These are phyloP conservation scores for Neurospora intermedia DNA, from an alignment of 495 filamentous ascomycete species.

Conservation along the genomic window DNA sequence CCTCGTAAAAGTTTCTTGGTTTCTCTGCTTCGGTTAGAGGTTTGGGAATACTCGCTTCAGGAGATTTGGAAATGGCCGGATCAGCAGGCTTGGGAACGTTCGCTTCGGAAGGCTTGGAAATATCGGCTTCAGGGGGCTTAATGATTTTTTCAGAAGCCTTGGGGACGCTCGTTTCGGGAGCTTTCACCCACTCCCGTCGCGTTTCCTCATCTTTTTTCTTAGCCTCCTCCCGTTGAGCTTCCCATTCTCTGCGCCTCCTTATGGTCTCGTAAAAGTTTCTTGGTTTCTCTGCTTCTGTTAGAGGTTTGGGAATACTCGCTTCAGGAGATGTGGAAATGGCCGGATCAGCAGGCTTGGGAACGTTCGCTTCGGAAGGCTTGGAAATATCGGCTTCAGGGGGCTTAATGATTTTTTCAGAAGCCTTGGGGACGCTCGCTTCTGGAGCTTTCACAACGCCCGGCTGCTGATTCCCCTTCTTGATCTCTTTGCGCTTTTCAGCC, in stretches of 20 bases:
- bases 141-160: background rate
- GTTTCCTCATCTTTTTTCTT: background rate
- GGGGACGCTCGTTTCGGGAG: background rate
- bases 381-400: background rate
- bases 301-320: background rate
- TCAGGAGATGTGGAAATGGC: background rate
- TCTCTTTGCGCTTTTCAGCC: background rate
- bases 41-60: background rate
- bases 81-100: background rate
- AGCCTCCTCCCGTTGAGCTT: background rate
- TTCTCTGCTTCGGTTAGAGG: background rate
- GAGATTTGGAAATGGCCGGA: background rate
- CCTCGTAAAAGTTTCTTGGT: background rate
- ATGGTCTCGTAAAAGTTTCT: background rate
- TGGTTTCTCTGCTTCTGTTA: background rate
- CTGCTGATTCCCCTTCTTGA: background rate
- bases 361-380: background rate
- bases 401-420: background rate
- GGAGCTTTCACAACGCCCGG: background rate
- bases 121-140: background rate
- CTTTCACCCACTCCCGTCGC: background rate
- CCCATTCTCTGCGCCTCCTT: background rate
- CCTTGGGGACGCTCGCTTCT: background rate
- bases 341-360: background rate
- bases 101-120: background rate